These are phyloP conservation scores for Aphanomyces astaci DNA, from an alignment of 352 stramenopile species.

Conservation along the genomic window DNA sequence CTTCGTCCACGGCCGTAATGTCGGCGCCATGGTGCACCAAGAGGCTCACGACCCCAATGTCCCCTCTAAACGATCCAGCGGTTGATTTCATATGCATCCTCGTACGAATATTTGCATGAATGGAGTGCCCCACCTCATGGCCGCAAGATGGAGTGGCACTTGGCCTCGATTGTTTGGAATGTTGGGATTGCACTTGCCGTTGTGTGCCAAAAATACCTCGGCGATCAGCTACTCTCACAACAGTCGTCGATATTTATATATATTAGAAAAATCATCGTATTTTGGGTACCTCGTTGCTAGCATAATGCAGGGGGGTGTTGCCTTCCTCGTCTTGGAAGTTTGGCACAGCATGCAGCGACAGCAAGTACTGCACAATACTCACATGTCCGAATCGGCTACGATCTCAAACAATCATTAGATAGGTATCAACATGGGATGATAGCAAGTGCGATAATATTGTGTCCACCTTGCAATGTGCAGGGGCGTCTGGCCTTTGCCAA, in stretches of 20 bases:
- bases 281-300: conserved; percentile 39
- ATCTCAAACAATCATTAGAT: no score
- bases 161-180: conserved; percentile 68
- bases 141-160: conserved; percentile 65
- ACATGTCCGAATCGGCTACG: conserved; percentile 62
- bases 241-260: no score
- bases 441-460: not conserved
- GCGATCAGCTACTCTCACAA: conserved; percentile 53
- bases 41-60: conserved; percentile 71
- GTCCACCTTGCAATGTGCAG: conserved; percentile 49
- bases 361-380: conserved; percentile 48
- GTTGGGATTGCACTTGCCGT: conserved; percentile 68
- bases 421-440: no score
- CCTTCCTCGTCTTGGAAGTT: conserved; percentile 74
- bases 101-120: no score
- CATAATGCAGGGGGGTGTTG: conserved; percentile 70
- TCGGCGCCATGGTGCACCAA: conserved; percentile 61
- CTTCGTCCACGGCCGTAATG: conserved; percentile 67
- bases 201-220: conserved; percentile 45
- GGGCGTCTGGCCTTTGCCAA: conserved; percentile 59
- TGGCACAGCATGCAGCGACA: conserved; percentile 54
- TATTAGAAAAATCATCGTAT: no score
- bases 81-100: no score
- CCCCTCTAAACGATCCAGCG: conserved; percentile 32
- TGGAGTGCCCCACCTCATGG: conserved; percentile 31